Conservation (phyloP, 2,329 filamentous ascomycete genomes). For the Diaporthe sp. region DNA sequence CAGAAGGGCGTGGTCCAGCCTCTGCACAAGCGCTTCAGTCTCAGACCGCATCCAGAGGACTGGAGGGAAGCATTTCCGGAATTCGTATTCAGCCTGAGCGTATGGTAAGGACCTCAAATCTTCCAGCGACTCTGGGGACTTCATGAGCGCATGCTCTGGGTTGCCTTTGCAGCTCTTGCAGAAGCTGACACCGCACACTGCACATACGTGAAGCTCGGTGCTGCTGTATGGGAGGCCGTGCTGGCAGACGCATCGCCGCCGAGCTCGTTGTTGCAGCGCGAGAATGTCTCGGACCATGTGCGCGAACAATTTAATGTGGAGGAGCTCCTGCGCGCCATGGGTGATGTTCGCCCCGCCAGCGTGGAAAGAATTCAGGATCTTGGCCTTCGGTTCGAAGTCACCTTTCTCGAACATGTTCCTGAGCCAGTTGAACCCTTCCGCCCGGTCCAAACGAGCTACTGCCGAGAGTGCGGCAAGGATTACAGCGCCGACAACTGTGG, state of each 20-base stretch:
- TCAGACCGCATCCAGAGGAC: slow-evolving; percentile 29
- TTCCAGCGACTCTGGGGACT: slow-evolving; percentile 19
- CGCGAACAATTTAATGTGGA: slow-evolving; percentile 29
- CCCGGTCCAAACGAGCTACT: slow-evolving; percentile 2
- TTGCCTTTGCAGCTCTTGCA: slow-evolving; percentile 57
- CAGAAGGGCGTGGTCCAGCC: background rate
- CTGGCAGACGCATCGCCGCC: slow-evolving; percentile 55
- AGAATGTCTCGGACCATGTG: slow-evolving; percentile 37
- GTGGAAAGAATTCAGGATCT: slow-evolving; percentile 17
- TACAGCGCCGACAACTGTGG: slow-evolving; percentile 76
- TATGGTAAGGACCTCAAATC: slow-evolving; percentile 26
- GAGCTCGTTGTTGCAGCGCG: slow-evolving; percentile 41
- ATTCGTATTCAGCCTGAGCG: slow-evolving; percentile 21
- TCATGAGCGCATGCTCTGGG: slow-evolving; percentile 50
- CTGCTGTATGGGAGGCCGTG: slow-evolving; percentile 43
- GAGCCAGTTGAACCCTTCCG: slow-evolving; percentile 7
- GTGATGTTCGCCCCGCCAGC: background rate
- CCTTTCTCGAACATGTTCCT: slow-evolving; percentile 2
- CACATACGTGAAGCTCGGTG: slow-evolving; percentile 46
- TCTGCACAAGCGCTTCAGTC: background rate
- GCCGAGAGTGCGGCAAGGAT: slow-evolving; percentile 67
- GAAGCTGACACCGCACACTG: slow-evolving; percentile 51
- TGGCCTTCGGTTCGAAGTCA: background rate
- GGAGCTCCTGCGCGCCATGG: background rate
- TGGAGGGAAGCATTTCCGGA: slow-evolving; percentile 35